Evolutionary conservation across 148 eudicot genomes (phyloP), one percentile per base, ranked within the genome.

Genomic region (Selenicereus undatus): DNA sequence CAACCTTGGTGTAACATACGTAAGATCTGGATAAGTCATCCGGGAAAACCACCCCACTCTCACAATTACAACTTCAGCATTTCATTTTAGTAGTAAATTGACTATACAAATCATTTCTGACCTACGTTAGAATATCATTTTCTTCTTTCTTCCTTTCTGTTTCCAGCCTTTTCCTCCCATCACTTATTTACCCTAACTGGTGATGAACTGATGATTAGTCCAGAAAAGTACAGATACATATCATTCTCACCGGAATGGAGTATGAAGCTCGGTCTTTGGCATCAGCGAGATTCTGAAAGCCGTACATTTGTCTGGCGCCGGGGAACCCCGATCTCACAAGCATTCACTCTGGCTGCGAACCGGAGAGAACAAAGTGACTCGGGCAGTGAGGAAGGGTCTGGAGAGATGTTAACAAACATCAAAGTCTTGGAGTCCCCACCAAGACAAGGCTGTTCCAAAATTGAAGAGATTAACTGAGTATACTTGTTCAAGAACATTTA

Each of bases 341-440:
- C 93, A 43, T 95, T 95, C 10, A 95, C 98, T 65, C 98, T 78
- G 71, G 98, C 93, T 22, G 97, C 97, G 84, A 95, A 91, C 72
- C 97, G 88, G 11, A 95, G 93, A 32, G 98, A 95, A 83, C 98
- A 95, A 17, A 95, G 92, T 66, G 98, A 93, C 81, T 95, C 98
- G 29, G 89, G 88, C 68, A 88, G 79, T 4, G 97, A 95, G 54
- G 93, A 84, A 12, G 90, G 88, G 24, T 93, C 98, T 0, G 96
- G 98, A 72, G 98, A 91, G 45, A 95, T 82, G 87, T 95, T 95
- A 16, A 89, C 98, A 83, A 95, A 89, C 98, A 95, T 95, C 88
- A 95, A 81, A 9, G 97, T 95, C 90, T 95, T 95, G 5, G 98
- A 93, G 84, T 95, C 98, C 69, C 98, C 98, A 79, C 98, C 98